Evolutionary conservation across 148 eudicot species (phyloP).

Genomic region (Rhododendron vialii): DNA sequence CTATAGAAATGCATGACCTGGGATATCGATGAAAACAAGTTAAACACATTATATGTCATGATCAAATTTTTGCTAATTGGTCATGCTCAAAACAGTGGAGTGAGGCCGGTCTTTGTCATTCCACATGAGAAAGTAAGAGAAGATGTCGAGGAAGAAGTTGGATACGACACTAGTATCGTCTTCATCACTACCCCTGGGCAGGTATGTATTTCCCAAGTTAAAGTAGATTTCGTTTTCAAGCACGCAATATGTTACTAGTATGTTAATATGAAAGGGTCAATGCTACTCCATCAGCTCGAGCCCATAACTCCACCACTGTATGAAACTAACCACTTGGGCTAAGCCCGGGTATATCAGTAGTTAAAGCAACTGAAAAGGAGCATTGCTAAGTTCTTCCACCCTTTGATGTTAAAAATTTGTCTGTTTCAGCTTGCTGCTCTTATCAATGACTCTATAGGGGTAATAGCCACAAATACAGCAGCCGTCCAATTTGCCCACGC

Average conservation of each 20-base stretch:
- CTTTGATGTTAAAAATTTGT: not conserved
- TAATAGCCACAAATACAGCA: conserved; percentile 86
- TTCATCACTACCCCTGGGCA: conserved; percentile 89
- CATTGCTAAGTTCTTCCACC: not conserved
- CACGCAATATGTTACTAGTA: not conserved
- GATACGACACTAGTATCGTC: conserved; percentile 67
- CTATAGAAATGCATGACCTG: not conserved
- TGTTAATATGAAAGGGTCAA: not conserved
- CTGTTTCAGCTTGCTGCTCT: conserved; percentile 71
- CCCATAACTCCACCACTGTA: not conserved
- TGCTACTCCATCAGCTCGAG: not conserved
- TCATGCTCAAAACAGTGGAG: conserved; percentile 40
- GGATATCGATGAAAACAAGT: not conserved
- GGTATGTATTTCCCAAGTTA: conserved; percentile 28
- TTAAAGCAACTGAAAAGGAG: not conserved
- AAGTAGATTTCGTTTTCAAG: not conserved
- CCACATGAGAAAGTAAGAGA: conserved; percentile 94
- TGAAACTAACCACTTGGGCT: not conserved
- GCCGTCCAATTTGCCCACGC: conserved; percentile 78
- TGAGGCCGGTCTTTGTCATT: conserved; percentile 74
- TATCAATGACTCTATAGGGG: conserved; percentile 81
- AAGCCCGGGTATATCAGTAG: not conserved
- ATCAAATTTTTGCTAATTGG: not conserved
- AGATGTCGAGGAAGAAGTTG: conserved; percentile 68
- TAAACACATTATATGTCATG: not conserved